These are phyloP conservation scores for Barnettozyma hawaiiensis DNA, from an alignment of 1,139 yeast genomes.

Conservation along the genomic window DNA sequence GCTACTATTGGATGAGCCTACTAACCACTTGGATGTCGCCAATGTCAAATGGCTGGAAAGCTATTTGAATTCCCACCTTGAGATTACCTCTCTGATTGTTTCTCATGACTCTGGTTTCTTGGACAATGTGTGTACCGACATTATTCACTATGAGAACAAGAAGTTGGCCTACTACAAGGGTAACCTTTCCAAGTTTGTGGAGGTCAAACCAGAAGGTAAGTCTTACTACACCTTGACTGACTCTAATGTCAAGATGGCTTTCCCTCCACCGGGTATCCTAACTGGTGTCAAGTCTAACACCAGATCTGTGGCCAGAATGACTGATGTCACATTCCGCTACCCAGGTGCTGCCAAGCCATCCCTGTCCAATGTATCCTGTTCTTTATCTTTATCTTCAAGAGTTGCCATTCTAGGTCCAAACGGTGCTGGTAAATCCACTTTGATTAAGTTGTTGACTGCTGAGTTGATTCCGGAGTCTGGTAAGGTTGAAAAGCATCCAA, in stretches of 20 bases:
- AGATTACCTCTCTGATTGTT: slow-evolving; percentile 90
- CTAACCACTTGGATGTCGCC: slow-evolving; percentile 93
- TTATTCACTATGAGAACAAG: slow-evolving; percentile 93
- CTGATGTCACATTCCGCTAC: slow-evolving; percentile 79
- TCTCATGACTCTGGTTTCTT: slow-evolving; percentile 97
- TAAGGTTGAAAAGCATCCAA: slow-evolving; percentile 94
- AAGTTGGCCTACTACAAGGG: slow-evolving; percentile 95
- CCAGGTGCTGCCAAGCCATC: slow-evolving; percentile 90
- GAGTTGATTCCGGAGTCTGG: slow-evolving; percentile 85
- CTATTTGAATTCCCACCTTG: slow-evolving; percentile 71
- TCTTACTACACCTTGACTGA: slow-evolving; percentile 95
- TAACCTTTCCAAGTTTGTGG: slow-evolving; percentile 86
- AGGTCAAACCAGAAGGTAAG: slow-evolving; percentile 92
- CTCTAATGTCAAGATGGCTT: slow-evolving; percentile 90
- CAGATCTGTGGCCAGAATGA: slow-evolving; percentile 89
- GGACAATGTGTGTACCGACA: slow-evolving; percentile 93
- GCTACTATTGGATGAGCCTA: slow-evolving; percentile 92
- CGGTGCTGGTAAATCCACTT: slow-evolving; percentile 98
- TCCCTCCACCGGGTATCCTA: slow-evolving; percentile 96
- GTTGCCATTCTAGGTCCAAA: slow-evolving; percentile 97
- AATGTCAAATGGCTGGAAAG: slow-evolving; percentile 94
- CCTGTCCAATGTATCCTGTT: slow-evolving; percentile 71
- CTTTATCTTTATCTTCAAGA: slow-evolving; percentile 86
- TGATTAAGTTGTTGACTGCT: slow-evolving; percentile 87
- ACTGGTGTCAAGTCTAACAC: slow-evolving; percentile 95